Conservation (phyloP, 257 asterid species). For the Pogostemon cablin region DNA sequence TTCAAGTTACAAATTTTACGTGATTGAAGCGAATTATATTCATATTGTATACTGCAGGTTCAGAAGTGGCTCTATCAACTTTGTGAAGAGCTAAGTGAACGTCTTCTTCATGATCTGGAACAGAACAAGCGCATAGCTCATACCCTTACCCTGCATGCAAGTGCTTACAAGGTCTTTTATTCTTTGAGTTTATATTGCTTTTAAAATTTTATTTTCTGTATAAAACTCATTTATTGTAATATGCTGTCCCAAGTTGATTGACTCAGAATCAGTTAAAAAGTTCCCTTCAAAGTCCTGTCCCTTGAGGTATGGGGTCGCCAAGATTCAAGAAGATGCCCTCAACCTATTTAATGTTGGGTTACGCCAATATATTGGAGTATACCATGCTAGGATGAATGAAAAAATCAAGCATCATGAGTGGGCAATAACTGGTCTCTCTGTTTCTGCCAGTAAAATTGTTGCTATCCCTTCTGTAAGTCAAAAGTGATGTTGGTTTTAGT, state of each 20-base stretch:
- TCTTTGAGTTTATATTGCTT: conserved; percentile 27
- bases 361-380: conserved; percentile 75
- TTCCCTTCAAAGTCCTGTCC: conserved; percentile 94
- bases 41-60: conserved; percentile 53
- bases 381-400: conserved; percentile 45
- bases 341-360: conserved; percentile 78
- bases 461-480: conserved; percentile 76
- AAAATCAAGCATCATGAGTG: conserved; percentile 57
- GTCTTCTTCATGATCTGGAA: conserved; percentile 83
- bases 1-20: background rate
- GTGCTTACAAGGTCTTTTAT: conserved; percentile 73
- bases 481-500: conserved; percentile 7
- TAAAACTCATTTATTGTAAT: conserved; percentile 18
- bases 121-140: conserved; percentile 91
- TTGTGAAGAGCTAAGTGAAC: conserved; percentile 87
- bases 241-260: conserved; percentile 54
- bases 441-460: conserved; percentile 86
- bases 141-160: conserved; percentile 83
- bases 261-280: conserved; percentile 67
- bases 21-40: conserved; percentile 7
- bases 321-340: conserved; percentile 89
- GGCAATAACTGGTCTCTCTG: conserved; percentile 89
- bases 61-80: conserved; percentile 86
- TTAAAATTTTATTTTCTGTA: conserved; percentile 7
- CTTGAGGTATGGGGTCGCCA: conserved; percentile 73